Evolutionary conservation across 345 rosid genomes (phyloP).

Genomic region (Arabidopsis suecica): DNA sequence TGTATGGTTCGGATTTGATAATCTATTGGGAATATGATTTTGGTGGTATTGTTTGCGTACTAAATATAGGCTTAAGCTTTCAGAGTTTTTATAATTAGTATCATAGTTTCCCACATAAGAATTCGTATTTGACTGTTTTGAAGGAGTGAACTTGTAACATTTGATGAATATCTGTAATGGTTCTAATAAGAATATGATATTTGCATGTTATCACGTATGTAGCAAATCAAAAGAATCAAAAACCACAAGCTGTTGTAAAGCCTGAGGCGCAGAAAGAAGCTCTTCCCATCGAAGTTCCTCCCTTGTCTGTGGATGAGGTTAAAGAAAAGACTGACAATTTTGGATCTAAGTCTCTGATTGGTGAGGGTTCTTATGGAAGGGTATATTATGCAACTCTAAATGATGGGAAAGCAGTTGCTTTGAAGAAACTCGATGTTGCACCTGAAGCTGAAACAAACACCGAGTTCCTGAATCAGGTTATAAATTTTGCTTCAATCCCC

Average conservation of each 20-base stretch:
- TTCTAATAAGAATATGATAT: neutral
- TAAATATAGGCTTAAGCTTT: conserved; percentile 10
- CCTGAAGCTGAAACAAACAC: conserved; percentile 70
- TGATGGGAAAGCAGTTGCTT: conserved; percentile 72
- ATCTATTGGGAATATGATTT: neutral
- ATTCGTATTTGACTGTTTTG: neutral
- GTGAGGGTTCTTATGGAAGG: conserved; percentile 94
- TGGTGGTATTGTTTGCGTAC: neutral
- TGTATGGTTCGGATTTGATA: conserved; percentile 5
- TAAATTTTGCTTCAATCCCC: neutral
- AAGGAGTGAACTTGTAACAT: conserved; percentile 17
- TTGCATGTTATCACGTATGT: conserved; percentile 11
- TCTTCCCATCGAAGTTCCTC: conserved; percentile 79
- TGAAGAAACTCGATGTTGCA: conserved; percentile 86
- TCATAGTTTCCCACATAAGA: neutral
- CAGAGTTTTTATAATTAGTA: neutral
- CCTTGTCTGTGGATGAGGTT: conserved; percentile 74
- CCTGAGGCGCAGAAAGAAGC: conserved; percentile 70
- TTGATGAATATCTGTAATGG: conserved; percentile 12
- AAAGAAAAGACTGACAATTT: conserved; percentile 86
- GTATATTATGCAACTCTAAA: conserved; percentile 75
- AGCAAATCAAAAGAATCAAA: conserved; percentile 60
- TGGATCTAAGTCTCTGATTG: conserved; percentile 87
- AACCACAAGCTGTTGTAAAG: conserved; percentile 58
- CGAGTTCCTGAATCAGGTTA: conserved; percentile 83